Evolutionary conservation across 331 rosid genomes (phyloP).

Genomic region (Spiraea crenata): DNA sequence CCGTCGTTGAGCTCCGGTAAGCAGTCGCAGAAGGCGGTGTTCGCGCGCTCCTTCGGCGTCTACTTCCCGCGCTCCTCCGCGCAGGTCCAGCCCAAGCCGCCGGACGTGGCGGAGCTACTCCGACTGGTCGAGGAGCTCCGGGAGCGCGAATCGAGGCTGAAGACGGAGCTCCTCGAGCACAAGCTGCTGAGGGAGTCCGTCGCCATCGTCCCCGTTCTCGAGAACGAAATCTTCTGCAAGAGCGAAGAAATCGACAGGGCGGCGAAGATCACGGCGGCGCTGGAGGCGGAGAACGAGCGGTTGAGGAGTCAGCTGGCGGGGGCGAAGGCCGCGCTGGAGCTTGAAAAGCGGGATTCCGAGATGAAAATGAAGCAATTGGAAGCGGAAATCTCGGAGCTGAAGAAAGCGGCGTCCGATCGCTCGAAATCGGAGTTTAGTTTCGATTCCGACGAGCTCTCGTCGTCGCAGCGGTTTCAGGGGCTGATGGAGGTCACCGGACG

Average conservation of each 20-base stretch:
- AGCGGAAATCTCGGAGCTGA: conserved; percentile 58
- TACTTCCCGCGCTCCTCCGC: conserved; percentile 93
- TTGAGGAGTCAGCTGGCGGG: conserved; percentile 43
- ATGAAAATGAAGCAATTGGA: conserved; percentile 49
- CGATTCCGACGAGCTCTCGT: conserved; percentile 49
- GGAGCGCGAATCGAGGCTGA: conserved; percentile 87
- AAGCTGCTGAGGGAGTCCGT: conserved; percentile 77
- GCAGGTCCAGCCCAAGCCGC: conserved; percentile 95
- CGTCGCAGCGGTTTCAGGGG: conserved; percentile 67
- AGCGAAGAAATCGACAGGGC: conserved; percentile 53
- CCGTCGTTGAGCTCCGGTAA: conserved; percentile 53
- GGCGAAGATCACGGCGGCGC: conserved; percentile 31
- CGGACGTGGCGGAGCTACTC: conserved; percentile 83
- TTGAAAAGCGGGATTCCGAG: conserved; percentile 43
- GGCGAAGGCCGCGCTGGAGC: conserved; percentile 34
- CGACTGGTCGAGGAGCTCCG: conserved; percentile 84
- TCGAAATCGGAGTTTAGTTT: conserved; percentile 23
- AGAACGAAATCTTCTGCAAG: conserved; percentile 55
- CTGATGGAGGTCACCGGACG: conserved; percentile 49
- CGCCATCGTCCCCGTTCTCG: conserved; percentile 75
- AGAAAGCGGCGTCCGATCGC: conserved; percentile 47
- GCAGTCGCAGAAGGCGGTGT: conserved; percentile 57
- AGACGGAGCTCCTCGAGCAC: conserved; percentile 79
- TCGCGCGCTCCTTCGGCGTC: conserved; percentile 78
- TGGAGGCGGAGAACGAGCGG: conserved; percentile 56